These are phyloP conservation scores for Cadophora gregata DNA, from an alignment of 2,329 filamentous ascomycete species.

Conservation along the genomic window DNA sequence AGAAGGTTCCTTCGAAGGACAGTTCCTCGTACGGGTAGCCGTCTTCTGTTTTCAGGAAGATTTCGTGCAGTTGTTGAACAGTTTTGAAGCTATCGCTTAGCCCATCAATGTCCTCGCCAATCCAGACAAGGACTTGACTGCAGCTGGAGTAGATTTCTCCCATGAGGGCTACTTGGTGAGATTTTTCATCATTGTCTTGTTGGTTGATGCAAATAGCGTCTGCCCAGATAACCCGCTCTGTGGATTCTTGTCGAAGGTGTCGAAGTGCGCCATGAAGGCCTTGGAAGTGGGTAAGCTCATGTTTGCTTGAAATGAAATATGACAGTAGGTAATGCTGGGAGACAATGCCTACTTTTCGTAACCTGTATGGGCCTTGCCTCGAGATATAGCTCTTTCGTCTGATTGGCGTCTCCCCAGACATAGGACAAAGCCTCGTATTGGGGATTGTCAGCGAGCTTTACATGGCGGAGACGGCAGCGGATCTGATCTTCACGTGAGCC, in stretches of 20 bases:
- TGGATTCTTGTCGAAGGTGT: background rate
- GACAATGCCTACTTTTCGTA: background rate
- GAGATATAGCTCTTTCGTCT: background rate
- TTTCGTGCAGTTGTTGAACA: background rate
- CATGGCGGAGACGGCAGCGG: background rate
- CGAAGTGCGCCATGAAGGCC: background rate
- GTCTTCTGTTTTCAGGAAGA: background rate
- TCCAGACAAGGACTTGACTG: background rate
- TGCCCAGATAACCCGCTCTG: background rate
- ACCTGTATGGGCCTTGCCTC: background rate
- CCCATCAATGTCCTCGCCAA: background rate
- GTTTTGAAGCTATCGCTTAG: background rate
- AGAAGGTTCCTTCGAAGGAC: background rate
- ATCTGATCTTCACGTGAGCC: background rate
- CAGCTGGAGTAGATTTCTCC: background rate
- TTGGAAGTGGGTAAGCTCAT: background rate
- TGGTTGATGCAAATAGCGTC: constrained; percentile 6
- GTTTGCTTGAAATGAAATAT: background rate
- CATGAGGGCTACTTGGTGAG: background rate
- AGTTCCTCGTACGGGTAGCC: background rate
- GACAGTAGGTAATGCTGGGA: background rate
- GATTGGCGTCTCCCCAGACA: background rate
- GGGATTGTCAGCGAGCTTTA: background rate
- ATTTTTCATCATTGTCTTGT: background rate
- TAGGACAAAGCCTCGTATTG: constrained; percentile 3